A percentile compares a stretch with the other conserved stretches of the same genome.
Conservation (phyloP, 345 rosid species). For the Ricinus communis region DNA sequence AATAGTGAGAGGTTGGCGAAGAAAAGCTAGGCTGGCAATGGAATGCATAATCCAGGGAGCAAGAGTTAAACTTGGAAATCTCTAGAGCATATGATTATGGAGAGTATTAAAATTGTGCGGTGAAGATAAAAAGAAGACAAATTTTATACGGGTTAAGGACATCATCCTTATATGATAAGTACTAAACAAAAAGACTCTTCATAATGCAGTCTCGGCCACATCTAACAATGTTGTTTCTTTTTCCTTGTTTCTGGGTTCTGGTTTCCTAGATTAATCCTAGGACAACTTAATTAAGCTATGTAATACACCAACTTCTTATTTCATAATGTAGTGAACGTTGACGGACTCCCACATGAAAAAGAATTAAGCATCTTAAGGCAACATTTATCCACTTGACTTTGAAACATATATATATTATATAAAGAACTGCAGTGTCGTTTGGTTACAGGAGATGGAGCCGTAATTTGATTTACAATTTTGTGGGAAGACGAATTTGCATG, state of each 20-base stretch:
- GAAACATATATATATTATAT: neutral
- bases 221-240: slow-evolving; percentile 7
- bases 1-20: no score
- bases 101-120: no score
- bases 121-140: no score
- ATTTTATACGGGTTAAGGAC: no score
- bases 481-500: neutral
- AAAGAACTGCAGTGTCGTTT: neutral
- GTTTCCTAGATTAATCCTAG: neutral
- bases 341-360: neutral
- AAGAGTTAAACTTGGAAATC: no score
- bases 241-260: neutral
- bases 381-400: neutral
- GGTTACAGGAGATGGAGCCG: neutral
- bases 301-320: no score
- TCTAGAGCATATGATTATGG: no score
- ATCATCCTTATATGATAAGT: neutral
- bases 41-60: no score
- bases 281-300: no score
- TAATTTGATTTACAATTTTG: neutral
- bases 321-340: neutral
- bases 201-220: neutral
- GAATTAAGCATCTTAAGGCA: neutral
- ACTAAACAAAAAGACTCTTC: neutral
- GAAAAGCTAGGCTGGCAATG: no score